A percentile compares a stretch with the other conserved stretches of the same genome.
phyloP scores from a whole-genome alignment of 208 protist genomes.

The Leishmania aethiopica region DNA sequence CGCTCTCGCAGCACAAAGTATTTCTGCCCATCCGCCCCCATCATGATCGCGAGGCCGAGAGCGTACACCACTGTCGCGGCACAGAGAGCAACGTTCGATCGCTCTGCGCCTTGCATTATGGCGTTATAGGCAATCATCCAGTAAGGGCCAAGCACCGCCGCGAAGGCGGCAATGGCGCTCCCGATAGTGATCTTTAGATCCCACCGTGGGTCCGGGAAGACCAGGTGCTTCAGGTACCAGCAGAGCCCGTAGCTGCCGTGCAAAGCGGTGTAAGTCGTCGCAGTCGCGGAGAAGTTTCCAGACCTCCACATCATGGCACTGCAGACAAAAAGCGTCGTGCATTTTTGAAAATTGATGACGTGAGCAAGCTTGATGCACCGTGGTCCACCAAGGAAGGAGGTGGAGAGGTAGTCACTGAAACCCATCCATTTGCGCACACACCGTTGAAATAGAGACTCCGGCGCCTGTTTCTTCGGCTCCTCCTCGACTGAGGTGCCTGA shows the following conservation, averaged over 20 bases:
- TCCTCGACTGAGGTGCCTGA: neutral
- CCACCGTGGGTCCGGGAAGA: constrained; percentile 88
- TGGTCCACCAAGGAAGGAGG: constrained; percentile 61
- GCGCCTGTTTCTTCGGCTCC: neutral
- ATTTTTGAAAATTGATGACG: constrained; percentile 88
- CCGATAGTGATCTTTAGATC: constrained; percentile 66
- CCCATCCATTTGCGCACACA: constrained; percentile 55
- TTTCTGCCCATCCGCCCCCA: constrained; percentile 83
- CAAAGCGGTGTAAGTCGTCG: constrained; percentile 79
- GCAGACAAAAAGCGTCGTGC: constrained; percentile 68
- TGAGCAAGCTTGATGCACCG: constrained; percentile 64
- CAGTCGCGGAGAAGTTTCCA: constrained; percentile 80
- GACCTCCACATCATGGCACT: constrained; percentile 68
- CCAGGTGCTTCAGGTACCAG: constrained; percentile 85
- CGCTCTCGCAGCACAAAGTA: constrained; percentile 73
- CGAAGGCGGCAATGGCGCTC: constrained; percentile 44
- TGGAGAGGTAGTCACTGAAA: constrained; percentile 44
- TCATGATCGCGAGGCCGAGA: constrained; percentile 74
- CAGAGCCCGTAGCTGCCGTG: constrained; percentile 90
- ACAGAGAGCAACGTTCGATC: constrained; percentile 49
- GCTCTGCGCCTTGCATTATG: constrained; percentile 52
- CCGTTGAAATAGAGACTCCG: constrained; percentile 17
- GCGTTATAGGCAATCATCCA: constrained; percentile 87
- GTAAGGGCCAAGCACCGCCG: constrained; percentile 72
- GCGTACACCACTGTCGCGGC: constrained; percentile 58